A percentile compares a stretch with the other conserved stretches of the same genome.
phyloP scores from a whole-genome alignment of 1,284 basidiomycete genomes.

The Microbotryum scabiosae region DNA sequence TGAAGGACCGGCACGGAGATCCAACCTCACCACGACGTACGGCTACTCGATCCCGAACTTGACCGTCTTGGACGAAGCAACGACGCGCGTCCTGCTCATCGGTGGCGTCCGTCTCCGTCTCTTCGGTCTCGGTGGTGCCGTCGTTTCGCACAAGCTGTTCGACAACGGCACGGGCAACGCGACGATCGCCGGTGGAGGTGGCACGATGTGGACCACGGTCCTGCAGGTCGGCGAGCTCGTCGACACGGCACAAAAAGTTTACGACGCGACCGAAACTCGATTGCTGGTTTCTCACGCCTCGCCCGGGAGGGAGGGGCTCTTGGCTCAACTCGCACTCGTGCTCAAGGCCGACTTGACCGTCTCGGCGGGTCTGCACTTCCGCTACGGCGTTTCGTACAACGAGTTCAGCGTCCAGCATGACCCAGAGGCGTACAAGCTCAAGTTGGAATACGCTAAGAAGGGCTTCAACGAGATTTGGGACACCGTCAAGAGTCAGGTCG shows the following conservation, averaged over 20 bases:
- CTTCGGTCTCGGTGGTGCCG: conserved; percentile 88
- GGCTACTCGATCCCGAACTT: conserved; percentile 56
- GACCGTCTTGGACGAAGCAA: conserved; percentile 87
- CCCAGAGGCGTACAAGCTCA: conserved; percentile 78
- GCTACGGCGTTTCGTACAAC: conserved; percentile 92
- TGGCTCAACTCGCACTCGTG: conserved; percentile 79
- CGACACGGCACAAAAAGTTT: conserved; percentile 91
- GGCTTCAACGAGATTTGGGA: conserved; percentile 88
- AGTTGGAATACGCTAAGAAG: conserved; percentile 69
- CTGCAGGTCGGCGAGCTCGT: conserved; percentile 96
- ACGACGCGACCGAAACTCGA: conserved; percentile 86
- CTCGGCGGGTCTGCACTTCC: conserved; percentile 93
- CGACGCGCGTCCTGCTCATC: conserved; percentile 78
- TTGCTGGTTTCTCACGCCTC: conserved; percentile 86
- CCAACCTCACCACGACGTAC: conserved; percentile 2
- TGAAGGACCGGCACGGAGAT: neutral
- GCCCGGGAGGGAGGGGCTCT: conserved; percentile 84
- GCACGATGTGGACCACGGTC: conserved; percentile 98
- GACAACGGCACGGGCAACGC: conserved; percentile 90
- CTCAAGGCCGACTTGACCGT: conserved; percentile 91
- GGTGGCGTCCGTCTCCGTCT: conserved; percentile 88
- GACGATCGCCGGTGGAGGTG: conserved; percentile 93
- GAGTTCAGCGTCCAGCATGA: conserved; percentile 90
- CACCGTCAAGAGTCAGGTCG: conserved; percentile 82
- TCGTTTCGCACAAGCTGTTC: conserved; percentile 95